These are phyloP conservation scores for Onygenales sp. DNA, from an alignment of 2,329 filamentous ascomycete species.

Conservation along the genomic window DNA sequence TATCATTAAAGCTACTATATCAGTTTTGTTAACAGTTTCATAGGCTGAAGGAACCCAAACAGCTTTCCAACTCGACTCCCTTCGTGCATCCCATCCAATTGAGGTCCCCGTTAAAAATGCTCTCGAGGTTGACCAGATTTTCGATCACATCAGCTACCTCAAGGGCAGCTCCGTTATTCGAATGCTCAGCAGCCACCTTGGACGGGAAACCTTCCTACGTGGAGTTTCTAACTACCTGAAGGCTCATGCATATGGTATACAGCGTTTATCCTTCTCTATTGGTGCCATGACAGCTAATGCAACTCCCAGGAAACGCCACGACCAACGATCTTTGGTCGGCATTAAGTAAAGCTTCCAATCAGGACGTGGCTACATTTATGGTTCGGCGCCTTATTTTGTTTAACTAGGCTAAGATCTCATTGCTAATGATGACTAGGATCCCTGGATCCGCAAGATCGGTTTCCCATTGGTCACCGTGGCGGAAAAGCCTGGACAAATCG, in stretches of 20 bases:
- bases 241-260: slow-evolving; percentile 67
- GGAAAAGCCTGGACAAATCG: slow-evolving; percentile 61
- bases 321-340: slow-evolving; percentile 88
- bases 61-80: slow-evolving; percentile 79
- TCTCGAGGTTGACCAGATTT: slow-evolving; percentile 94
- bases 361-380: slow-evolving; percentile 83
- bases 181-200: slow-evolving; percentile 88
- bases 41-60: slow-evolving; percentile 84
- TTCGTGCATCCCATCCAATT: slow-evolving; percentile 89
- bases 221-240: slow-evolving; percentile 87
- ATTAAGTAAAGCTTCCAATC: slow-evolving; percentile 74
- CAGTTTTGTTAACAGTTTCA: slow-evolving; percentile 26
- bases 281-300: background rate
- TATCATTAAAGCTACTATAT: slow-evolving; percentile 29
- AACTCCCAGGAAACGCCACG: slow-evolving; percentile 57
- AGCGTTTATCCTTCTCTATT: background rate
- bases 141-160: slow-evolving; percentile 91
- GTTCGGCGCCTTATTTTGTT: slow-evolving; percentile 20
- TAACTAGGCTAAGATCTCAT: background rate
- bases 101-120: slow-evolving; percentile 91
- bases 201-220: slow-evolving; percentile 76
- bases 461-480: slow-evolving; percentile 82
- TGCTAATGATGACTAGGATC: slow-evolving; percentile 37
- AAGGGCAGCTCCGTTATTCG: slow-evolving; percentile 95
- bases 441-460: slow-evolving; percentile 92